Evolutionary conservation across 169 alveolate genomes (phyloP).

Genomic region (Babesia ovata): DNA sequence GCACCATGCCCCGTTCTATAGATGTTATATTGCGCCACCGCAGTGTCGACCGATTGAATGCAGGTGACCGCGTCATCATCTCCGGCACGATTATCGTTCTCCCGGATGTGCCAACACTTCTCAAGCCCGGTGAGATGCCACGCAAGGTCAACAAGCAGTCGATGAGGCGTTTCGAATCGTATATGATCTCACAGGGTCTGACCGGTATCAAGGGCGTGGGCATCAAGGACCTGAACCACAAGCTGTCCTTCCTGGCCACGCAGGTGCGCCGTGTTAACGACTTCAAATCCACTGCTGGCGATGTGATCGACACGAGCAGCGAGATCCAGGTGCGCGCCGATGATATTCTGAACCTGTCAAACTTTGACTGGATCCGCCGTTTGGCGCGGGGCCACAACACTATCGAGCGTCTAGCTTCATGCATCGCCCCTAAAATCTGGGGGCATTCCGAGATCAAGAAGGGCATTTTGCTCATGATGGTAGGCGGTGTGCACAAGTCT

Average conservation of each 20-base stretch:
- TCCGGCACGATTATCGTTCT: slow-evolving; percentile 92
- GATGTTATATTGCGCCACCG: slow-evolving; percentile 93
- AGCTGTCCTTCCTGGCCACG: slow-evolving; percentile 87
- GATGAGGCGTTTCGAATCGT: slow-evolving; percentile 71
- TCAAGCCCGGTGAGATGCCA: slow-evolving; percentile 94
- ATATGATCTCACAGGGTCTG: slow-evolving; percentile 79
- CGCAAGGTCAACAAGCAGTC: slow-evolving; percentile 72
- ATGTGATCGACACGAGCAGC: slow-evolving; percentile 56
- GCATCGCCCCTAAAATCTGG: slow-evolving; percentile 94
- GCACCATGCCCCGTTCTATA: slow-evolving; percentile 96
- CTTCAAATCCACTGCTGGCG: slow-evolving; percentile 51
- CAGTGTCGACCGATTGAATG: slow-evolving; percentile 93
- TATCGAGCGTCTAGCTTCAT: slow-evolving; percentile 84
- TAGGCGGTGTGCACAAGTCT: slow-evolving; percentile 96
- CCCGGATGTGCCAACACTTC: slow-evolving; percentile 94
- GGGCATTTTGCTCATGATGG: slow-evolving; percentile 93
- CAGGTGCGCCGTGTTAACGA: slow-evolving; percentile 72
- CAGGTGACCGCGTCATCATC: slow-evolving; percentile 94
- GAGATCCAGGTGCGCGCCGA: slow-evolving; percentile 70
- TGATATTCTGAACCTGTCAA: slow-evolving; percentile 72
- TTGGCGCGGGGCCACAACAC: slow-evolving; percentile 79
- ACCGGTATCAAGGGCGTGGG: slow-evolving; percentile 96
- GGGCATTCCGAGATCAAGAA: slow-evolving; percentile 95
- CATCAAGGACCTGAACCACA: slow-evolving; percentile 91
- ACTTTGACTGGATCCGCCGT: slow-evolving; percentile 78